These are phyloP conservation scores for Scytalidium sp. DNA, from an alignment of 2,329 filamentous ascomycete species.

Conservation along the genomic window DNA sequence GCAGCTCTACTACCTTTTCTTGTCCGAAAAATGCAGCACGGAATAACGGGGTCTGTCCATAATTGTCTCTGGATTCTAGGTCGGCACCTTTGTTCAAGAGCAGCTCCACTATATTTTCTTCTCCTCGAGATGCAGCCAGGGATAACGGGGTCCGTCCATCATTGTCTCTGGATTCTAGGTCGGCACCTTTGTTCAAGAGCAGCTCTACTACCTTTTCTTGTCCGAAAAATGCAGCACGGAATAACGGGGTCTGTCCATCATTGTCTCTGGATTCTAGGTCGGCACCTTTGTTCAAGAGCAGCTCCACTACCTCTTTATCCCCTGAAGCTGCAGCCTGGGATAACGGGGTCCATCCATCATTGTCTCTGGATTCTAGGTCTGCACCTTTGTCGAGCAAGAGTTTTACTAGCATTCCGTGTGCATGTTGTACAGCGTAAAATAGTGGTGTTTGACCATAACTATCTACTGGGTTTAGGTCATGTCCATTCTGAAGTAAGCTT, in stretches of 20 bases:
- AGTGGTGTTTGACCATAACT: slow-evolving; percentile 9
- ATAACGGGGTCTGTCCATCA: slow-evolving; percentile 26
- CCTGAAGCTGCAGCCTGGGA: slow-evolving; percentile 4
- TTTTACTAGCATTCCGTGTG: slow-evolving; percentile 7
- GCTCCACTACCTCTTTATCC: slow-evolving; percentile 2
- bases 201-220: slow-evolving; percentile 26
- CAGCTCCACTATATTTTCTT: slow-evolving; percentile 8
- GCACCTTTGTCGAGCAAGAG: slow-evolving; percentile 5
- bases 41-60: slow-evolving; percentile 15
- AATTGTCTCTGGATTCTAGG: slow-evolving; percentile 11
- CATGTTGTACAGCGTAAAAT: slow-evolving; percentile 8
- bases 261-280: not conserved
- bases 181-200: not conserved
- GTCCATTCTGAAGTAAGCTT: slow-evolving; percentile 6
- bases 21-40: too few relatives aligned
- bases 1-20: slow-evolving; percentile 10
- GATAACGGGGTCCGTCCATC: slow-evolving; percentile 3
- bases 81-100: slow-evolving; percentile 22
- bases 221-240: slow-evolving; percentile 18
- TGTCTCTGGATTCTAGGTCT: slow-evolving; percentile 4
- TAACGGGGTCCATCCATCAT: slow-evolving; percentile 18
- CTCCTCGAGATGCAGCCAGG: slow-evolving; percentile 10
- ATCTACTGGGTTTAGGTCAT: slow-evolving; percentile 2
- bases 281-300: slow-evolving; percentile 5
- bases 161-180: not conserved